phyloP scores from a whole-genome alignment of 805 yeast species.

The Lipomyces oligophaga region DNA sequence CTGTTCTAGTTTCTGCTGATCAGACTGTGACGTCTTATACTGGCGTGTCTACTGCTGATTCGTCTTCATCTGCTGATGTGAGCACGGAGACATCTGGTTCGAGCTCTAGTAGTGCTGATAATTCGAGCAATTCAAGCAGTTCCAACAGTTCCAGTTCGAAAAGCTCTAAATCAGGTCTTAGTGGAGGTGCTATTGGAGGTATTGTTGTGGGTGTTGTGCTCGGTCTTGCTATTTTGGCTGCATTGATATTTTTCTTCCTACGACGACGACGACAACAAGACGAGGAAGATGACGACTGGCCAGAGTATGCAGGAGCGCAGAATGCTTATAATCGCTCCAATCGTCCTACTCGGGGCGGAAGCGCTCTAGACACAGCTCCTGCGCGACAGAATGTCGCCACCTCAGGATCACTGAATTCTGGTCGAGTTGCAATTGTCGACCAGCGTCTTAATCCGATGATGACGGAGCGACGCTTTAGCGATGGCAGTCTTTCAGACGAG shows the following conservation, averaged over 20 bases:
- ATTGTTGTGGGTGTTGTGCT: slow-evolving; percentile 53
- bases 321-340: no score
- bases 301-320: slow-evolving; percentile 15
- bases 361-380: slow-evolving; percentile 3
- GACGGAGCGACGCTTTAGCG: slow-evolving; percentile 74
- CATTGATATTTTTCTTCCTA: slow-evolving; percentile 43
- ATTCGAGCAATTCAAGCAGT: slow-evolving; percentile 31
- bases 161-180: slow-evolving; percentile 22
- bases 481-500: slow-evolving; percentile 83
- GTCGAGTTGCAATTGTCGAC: slow-evolving; percentile 43
- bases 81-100: slow-evolving; percentile 30
- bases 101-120: slow-evolving; percentile 17
- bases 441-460: slow-evolving; percentile 70
- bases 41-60: slow-evolving; percentile 9
- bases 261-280: slow-evolving; percentile 44
- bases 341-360: background rate
- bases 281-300: slow-evolving; percentile 42
- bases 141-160: slow-evolving; percentile 32
- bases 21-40: slow-evolving; percentile 3
- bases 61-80: slow-evolving; percentile 34
- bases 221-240: slow-evolving; percentile 44
- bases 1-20: slow-evolving; percentile 4
- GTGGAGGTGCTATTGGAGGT: slow-evolving; percentile 57
- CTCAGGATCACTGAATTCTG: no score
- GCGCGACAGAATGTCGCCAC: background rate